phyloP scores from a whole-genome alignment of 2,329 filamentous ascomycete species.

The Fusarium keratoplasticum region DNA sequence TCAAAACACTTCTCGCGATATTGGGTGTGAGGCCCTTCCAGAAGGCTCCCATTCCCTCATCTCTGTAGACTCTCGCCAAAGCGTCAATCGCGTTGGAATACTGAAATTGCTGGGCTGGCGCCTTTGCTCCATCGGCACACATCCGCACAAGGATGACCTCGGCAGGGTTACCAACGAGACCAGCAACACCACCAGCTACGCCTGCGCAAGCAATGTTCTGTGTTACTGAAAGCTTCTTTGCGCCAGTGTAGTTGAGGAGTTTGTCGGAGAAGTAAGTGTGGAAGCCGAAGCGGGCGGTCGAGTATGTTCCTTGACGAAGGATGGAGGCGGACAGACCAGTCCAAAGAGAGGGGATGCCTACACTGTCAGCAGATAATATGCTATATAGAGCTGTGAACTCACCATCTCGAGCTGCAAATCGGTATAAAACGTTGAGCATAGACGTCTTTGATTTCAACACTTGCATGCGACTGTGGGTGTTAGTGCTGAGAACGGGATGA shows the following conservation, averaged over 20 bases:
- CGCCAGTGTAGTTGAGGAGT: conserved; percentile 42
- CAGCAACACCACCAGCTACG: conserved; percentile 55
- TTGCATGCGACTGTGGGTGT: conserved; percentile 54
- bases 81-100: conserved; percentile 54
- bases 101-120: conserved; percentile 48
- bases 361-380: background rate
- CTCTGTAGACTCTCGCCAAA: conserved; percentile 39
- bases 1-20: conserved; percentile 56
- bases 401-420: conserved; percentile 56
- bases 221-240: conserved; percentile 46
- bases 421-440: conserved; percentile 53
- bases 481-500: background rate
- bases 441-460: conserved; percentile 54
- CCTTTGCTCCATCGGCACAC: conserved; percentile 59
- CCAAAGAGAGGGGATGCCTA: conserved; percentile 57
- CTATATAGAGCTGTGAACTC: background rate
- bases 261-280: conserved; percentile 52
- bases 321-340: conserved; percentile 57
- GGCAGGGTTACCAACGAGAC: conserved; percentile 59
- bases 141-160: conserved; percentile 59
- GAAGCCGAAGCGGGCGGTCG: conserved; percentile 57
- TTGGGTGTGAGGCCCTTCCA: conserved; percentile 54
- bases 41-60: conserved; percentile 55
- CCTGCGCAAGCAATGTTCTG: conserved; percentile 55
- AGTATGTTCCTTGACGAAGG: conserved; percentile 58